These are phyloP conservation scores for Calonectria crousiana DNA, from an alignment of 2,329 filamentous ascomycete species.

Conservation along the genomic window DNA sequence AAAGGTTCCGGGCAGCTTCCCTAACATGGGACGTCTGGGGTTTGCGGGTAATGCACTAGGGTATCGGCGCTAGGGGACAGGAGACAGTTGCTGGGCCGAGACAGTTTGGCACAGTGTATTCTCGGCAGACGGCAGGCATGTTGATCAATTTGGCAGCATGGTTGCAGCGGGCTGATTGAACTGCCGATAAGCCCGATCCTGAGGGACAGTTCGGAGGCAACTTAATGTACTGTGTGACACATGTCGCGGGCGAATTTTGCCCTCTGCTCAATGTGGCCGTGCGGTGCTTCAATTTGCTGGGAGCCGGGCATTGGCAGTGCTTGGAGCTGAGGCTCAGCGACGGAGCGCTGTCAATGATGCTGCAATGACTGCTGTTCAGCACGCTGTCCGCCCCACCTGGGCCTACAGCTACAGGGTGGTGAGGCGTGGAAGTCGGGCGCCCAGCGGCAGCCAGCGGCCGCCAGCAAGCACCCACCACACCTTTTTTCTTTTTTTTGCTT, in stretches of 20 bases:
- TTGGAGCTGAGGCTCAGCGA: slow-evolving; percentile 1
- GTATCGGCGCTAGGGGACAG: background rate
- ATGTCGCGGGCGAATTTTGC: background rate
- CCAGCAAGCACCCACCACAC: slow-evolving; percentile 23
- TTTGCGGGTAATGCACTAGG: slow-evolving; percentile 12
- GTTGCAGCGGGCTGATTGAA: background rate
- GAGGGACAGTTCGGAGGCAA: background rate
- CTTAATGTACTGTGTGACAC: background rate
- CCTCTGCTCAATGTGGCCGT: background rate
- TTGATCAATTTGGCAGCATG: background rate
- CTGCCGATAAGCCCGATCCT: background rate
- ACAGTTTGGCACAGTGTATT: slow-evolving; percentile 13
- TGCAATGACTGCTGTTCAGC: background rate
- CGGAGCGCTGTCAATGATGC: background rate
- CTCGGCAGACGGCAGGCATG: background rate
- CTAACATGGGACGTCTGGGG: slow-evolving; percentile 17
- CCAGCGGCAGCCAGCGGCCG: slow-evolving; percentile 16
- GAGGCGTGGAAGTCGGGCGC: background rate
- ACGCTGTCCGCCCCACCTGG: background rate
- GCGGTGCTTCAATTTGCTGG: background rate
- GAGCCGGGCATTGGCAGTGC: background rate
- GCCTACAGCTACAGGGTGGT: background rate
- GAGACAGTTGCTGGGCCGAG: background rate
- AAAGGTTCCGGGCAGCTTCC: slow-evolving; percentile 11
- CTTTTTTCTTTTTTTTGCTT: slow-evolving; percentile 13